phyloP scores from a whole-genome alignment of 306 rosid genomes.

The Benincasa hispida region DNA sequence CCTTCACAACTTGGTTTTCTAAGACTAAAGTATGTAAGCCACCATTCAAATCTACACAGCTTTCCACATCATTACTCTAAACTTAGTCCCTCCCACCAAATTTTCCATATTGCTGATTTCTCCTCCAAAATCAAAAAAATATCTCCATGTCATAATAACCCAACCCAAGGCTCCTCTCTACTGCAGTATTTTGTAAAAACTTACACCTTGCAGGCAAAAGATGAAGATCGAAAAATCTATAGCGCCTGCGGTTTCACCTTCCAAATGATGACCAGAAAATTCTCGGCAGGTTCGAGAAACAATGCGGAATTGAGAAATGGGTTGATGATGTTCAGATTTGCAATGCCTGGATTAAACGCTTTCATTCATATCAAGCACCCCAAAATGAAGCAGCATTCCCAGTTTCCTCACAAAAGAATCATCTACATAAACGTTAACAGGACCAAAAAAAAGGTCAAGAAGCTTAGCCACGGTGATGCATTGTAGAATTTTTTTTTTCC shows the following conservation, averaged over 20 bases:
- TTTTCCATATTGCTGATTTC: constrained; percentile 5
- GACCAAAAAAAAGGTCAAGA: not conserved
- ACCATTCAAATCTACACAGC: constrained; percentile 52
- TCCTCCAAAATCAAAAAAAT: constrained; percentile 25
- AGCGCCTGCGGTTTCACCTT: constrained; percentile 16
- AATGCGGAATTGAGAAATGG: constrained; percentile 22
- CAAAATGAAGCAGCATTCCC: constrained; percentile 35
- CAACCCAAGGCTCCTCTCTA: constrained; percentile 17
- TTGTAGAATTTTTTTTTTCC: not conserved
- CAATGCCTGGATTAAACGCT: constrained; percentile 10
- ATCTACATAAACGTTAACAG: not conserved
- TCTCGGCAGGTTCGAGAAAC: constrained; percentile 39
- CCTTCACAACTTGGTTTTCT: constrained; percentile 34
- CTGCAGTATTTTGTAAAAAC: constrained; percentile 27
- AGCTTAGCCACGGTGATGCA: not conserved
- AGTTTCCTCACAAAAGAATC: constrained; percentile 9
- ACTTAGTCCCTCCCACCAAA: constrained; percentile 14
- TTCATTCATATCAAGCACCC: constrained; percentile 32
- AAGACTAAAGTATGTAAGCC: constrained; percentile 36
- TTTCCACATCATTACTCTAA: constrained; percentile 35
- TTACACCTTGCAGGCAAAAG: constrained; percentile 23
- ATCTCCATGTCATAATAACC: constrained; percentile 17
- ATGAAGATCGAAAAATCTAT: constrained; percentile 38
- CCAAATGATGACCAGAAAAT: constrained; percentile 22
- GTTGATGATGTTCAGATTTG: constrained; percentile 31